phyloP scores from a whole-genome alignment of 768 basidiomycete genomes.

The Omphalotus guepiniiformis region DNA sequence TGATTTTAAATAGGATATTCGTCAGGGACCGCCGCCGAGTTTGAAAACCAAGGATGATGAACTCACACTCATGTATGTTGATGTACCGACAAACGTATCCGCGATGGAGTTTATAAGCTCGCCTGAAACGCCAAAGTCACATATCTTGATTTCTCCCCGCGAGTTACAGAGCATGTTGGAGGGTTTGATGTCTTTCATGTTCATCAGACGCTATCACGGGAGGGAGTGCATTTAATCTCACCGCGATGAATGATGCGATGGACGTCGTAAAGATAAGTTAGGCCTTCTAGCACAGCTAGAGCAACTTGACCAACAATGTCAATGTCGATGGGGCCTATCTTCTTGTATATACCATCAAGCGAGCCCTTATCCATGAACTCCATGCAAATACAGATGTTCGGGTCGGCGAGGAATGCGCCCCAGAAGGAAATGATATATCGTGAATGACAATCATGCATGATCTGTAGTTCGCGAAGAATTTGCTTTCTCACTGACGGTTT shows the following conservation, averaged over 20 bases:
- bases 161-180: conserved; percentile 97
- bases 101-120: conserved; percentile 99
- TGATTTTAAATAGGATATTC: no score
- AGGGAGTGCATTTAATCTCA: conserved; percentile 39
- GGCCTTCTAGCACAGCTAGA: conserved; percentile 88
- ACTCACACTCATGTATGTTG: conserved; percentile 97
- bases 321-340: conserved; percentile 89
- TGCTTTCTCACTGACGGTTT: conserved; percentile 96
- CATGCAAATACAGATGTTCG: conserved; percentile 99
- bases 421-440: conserved; percentile 95
- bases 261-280: conserved; percentile 96
- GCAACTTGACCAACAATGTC: conserved; percentile 92
- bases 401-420: conserved; percentile 94
- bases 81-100: conserved; percentile 98
- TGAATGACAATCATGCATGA: conserved; percentile 97
- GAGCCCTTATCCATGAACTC: conserved; percentile 95
- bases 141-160: conserved; percentile 94
- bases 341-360: conserved; percentile 93
- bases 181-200: conserved; percentile 87
- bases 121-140: conserved; percentile 98
- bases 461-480: conserved; percentile 95
- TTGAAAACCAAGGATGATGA: not conserved
- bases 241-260: conserved; percentile 99
- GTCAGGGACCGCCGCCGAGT: not conserved
- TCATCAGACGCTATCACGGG: no score